A percentile compares a stretch with the other conserved stretches of the same genome.
phyloP scores from a whole-genome alignment of 2,329 filamentous ascomycete species.

The Calonectria pteridis region DNA sequence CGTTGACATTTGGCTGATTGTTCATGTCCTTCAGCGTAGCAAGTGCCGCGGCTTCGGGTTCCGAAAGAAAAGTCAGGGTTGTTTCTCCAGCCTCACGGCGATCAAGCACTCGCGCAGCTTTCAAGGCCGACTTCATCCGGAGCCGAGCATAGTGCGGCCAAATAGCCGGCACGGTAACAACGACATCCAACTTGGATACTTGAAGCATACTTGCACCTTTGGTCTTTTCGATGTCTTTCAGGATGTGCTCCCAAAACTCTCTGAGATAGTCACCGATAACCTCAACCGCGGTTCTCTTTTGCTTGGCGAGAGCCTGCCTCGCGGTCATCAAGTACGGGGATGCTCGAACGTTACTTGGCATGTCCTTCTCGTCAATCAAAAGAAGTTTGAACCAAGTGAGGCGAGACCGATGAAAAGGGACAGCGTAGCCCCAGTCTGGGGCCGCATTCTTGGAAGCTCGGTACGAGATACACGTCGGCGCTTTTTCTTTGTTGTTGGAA shows the following conservation, averaged over 20 bases:
- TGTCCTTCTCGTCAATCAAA: conserved; percentile 51
- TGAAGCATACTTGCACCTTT: conserved; percentile 39
- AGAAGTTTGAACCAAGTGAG: conserved; percentile 59
- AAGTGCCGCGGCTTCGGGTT: conserved; percentile 61
- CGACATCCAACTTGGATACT: conserved; percentile 48
- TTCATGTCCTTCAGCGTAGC: conserved; percentile 49
- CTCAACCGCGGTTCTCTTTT: conserved; percentile 44
- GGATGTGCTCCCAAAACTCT: conserved; percentile 49
- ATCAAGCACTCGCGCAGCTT: conserved; percentile 52
- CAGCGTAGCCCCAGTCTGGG: conserved; percentile 50
- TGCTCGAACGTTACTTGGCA: conserved; percentile 40
- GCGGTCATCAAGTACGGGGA: conserved; percentile 40
- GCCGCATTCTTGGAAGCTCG: background rate
- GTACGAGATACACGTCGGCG: conserved; percentile 46
- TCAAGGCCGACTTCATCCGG: conserved; percentile 53
- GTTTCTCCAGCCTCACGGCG: conserved; percentile 46
- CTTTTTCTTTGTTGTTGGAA: conserved; percentile 50
- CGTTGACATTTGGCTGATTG: conserved; percentile 37
- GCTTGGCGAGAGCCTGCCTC: background rate
- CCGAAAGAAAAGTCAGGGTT: conserved; percentile 52
- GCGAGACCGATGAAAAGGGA: conserved; percentile 39
- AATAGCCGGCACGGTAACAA: conserved; percentile 60
- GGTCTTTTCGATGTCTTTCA: conserved; percentile 42
- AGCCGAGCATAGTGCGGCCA: conserved; percentile 56
- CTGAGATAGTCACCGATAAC: conserved; percentile 51